Base-by-base conservation (phyloP, 257 asterid genomes). In the Primulina eburnea region DNA sequence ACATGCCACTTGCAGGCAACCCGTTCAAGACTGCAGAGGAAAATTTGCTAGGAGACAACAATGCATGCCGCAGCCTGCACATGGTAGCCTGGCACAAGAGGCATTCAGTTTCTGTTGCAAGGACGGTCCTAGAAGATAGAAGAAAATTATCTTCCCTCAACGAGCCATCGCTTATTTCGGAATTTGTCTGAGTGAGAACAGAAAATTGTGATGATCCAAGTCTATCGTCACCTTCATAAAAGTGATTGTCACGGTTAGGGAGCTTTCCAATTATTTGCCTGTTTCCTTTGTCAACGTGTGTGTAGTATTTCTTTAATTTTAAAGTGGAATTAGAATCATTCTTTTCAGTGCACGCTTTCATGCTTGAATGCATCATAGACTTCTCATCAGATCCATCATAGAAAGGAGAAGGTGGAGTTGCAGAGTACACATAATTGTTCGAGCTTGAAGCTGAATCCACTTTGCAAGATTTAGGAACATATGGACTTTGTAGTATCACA, bases 41-140 rank as follows among this genome's bases (percentile, higher is more conserved):
- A 12, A 71, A 62, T 75, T 77, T 75, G 72, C 82, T 76, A 69
- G 95, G 84, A 64, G 92, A 86, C 74, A 82, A 70, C 59, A 88
- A 75, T 6, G 92, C 76, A 81, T 94, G 97, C 24, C 99, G 88
- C 64, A 88, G 79, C 84, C 86, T 88, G 75, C 99, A 91, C 97
- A 94, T 91, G 84, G 88, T 89, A 78, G 92, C 87, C 83, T 94
- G 99, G 79, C 90, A 89, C 80, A 70, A 70, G 67, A 91, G 86
- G 80, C 99, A 94, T 81, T 94, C 97, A 73, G 88, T 72, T 76
- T 88, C 96, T 71, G 97, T 87, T 47, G 99, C 96, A 73, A 91
- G 90, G 73, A 84, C 85, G 73, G 89, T 85, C 73, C 84, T 91
- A 66, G 82, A 70, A 21, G 93, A 80, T 78, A 86, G 87, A 71